These are phyloP conservation scores for Schizosaccharomyces octosporus DNA, from an alignment of 805 yeast species.

Conservation along the genomic window DNA sequence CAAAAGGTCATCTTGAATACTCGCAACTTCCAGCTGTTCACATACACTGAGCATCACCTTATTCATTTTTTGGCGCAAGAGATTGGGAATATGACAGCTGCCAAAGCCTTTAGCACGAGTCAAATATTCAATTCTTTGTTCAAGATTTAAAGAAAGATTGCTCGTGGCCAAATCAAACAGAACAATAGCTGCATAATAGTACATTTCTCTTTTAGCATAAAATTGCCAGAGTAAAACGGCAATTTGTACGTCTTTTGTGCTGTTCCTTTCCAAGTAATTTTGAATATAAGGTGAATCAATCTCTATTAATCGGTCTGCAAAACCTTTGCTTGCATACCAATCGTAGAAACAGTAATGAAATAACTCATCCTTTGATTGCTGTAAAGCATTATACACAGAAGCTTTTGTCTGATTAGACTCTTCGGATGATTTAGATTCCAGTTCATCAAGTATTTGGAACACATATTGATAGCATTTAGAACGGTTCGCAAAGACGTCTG, in stretches of 20 bases:
- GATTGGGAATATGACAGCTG: constrained; percentile 59
- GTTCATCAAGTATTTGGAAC: constrained; percentile 46
- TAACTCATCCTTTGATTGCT: constrained; percentile 50
- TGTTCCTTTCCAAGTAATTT: constrained; percentile 35
- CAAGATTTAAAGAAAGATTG: constrained; percentile 26
- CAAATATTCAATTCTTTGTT: constrained; percentile 60
- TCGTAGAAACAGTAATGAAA: constrained; percentile 83
- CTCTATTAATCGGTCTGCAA: constrained; percentile 50
- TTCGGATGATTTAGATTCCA: constrained; percentile 35
- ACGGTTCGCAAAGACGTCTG: constrained; percentile 27
- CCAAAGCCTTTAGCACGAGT: constrained; percentile 86
- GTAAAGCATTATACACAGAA: constrained; percentile 39
- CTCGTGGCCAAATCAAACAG: constrained; percentile 46
- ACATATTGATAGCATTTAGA: constrained; percentile 42
- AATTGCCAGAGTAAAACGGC: constrained; percentile 75
- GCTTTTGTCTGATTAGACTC: constrained; percentile 8
- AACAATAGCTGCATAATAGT: constrained; percentile 63
- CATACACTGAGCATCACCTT: constrained; percentile 43
- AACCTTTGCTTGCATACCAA: constrained; percentile 65
- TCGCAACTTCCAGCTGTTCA: constrained; percentile 67
- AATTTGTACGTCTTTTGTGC: constrained; percentile 33
- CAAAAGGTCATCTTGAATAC: constrained; percentile 47
- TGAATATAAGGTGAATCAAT: constrained; percentile 62
- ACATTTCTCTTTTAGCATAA: constrained; percentile 58
- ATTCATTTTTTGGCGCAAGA: constrained; percentile 49